phyloP scores from a whole-genome alignment of 805 yeast genomes.

The Wickerhamiella domercqiae region DNA sequence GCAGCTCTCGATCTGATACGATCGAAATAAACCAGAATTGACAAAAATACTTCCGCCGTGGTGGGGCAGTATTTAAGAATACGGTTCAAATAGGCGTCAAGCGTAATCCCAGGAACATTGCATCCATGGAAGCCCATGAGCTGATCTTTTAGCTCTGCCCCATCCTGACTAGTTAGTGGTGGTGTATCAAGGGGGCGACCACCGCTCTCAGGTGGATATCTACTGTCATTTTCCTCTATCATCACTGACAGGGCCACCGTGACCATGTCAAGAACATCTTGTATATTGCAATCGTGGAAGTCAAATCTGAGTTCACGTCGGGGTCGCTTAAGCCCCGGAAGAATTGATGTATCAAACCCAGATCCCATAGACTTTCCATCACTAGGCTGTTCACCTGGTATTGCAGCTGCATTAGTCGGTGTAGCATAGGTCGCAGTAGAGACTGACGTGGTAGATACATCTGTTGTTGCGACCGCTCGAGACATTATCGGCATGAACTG shows the following conservation, averaged over 20 bases:
- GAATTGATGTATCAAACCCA: slow-evolving; percentile 8
- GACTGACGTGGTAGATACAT: slow-evolving; percentile 1
- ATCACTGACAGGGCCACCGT: slow-evolving; percentile 74
- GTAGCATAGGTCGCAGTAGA: slow-evolving; percentile 1
- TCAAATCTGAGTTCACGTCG: slow-evolving; percentile 27
- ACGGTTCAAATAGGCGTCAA: slow-evolving; percentile 77
- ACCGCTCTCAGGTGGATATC: slow-evolving; percentile 44
- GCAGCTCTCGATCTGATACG: slow-evolving; percentile 66
- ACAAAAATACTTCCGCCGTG: slow-evolving; percentile 89
- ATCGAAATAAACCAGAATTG: slow-evolving; percentile 85
- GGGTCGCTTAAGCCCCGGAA: slow-evolving; percentile 9
- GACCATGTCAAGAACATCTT: slow-evolving; percentile 68
- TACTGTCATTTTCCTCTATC: slow-evolving; percentile 74
- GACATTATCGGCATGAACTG: slow-evolving; percentile 1
- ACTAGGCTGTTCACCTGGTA: not conserved
- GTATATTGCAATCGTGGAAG: slow-evolving; percentile 70
- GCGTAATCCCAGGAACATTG: slow-evolving; percentile 86
- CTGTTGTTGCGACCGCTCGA: slow-evolving; percentile 1
- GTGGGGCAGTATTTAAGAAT: slow-evolving; percentile 95
- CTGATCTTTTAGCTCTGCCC: slow-evolving; percentile 13
- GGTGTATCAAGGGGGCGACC: slow-evolving; percentile 13
- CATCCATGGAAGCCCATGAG: slow-evolving; percentile 90
- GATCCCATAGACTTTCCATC: not conserved
- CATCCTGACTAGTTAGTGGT: slow-evolving; percentile 18
- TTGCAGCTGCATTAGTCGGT: slow-evolving; percentile 1